Evolutionary conservation across 1,284 basidiomycete species (phyloP), one percentile per base, ranked within the genome.

Genomic region (Sphaerobolus stellatus): DNA sequence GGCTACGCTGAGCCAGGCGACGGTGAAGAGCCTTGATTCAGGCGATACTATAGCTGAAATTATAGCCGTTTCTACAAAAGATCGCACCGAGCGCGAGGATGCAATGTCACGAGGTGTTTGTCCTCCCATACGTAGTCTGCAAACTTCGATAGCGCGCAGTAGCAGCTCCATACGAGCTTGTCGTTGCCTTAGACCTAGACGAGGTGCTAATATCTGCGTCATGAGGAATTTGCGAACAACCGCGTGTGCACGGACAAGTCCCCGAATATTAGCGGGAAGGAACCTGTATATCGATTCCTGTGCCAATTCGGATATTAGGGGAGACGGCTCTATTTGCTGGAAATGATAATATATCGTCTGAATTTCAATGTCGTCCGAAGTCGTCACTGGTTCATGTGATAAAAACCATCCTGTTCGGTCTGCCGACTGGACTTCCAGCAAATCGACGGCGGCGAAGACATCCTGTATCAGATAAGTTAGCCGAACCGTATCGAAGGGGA

Each of bases 321-420:
- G 70, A 0, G 89, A 88, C 0, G 86, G 83, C 60, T 86, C 82
- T 45, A 88, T 77, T 43, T 89, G 84, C 61, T 80, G 77, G 45
- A 91, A 68, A 62, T 87, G 81, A 2, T 81, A 79, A 66, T 87
- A 84, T 61, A 92, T 84, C 36, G 79, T 84, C 64, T 91, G 87
- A 44, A 92, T 84, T 58, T 90, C 86, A 18, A 84, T 74, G 5
- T 79, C 71, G 46, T 88, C 89, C 14, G 82, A 78, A 38, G 74
- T 65, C 1, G 75, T 69, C 30, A 66, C 70, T 1, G 71, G 65
- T 29, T 90, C 88, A 56, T 81, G 76, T 33, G 71, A 61, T 8
- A 78, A 73, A 68, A 88, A 88, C 89, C 90, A 92, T 2, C 86
- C 89, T 3, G 81, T 84, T 31, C 82, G 80, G 66, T 92, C 90